A percentile compares a stretch with the other conserved stretches of the same genome.
Evolutionary conservation across 2,329 filamentous ascomycete species (phyloP).

Genomic region (Colletotrichum graminicola): DNA sequence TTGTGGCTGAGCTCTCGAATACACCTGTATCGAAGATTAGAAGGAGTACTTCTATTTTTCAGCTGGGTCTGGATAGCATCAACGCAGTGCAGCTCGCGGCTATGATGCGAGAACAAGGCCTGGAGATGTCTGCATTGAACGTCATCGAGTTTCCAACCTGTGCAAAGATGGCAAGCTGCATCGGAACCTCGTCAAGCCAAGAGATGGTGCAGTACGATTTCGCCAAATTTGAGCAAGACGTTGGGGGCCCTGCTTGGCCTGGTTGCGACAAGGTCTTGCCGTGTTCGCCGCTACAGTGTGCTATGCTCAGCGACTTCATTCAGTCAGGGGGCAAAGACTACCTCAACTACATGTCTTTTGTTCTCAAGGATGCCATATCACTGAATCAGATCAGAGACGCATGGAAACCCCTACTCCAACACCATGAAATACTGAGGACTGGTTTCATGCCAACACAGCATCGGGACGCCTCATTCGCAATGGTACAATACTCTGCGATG

Average conservation of each 20-base stretch:
- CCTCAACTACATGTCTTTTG: slow-evolving; percentile 77
- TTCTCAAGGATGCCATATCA: slow-evolving; percentile 57
- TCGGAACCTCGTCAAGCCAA: slow-evolving; percentile 19
- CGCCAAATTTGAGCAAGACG: slow-evolving; percentile 51
- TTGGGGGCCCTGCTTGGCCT: slow-evolving; percentile 45
- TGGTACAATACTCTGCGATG: slow-evolving; percentile 70
- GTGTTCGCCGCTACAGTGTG: slow-evolving; percentile 83
- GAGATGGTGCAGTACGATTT: slow-evolving; percentile 53
- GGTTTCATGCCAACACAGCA: slow-evolving; percentile 77
- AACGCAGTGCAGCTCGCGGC: slow-evolving; percentile 84
- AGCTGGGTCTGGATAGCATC: slow-evolving; percentile 92
- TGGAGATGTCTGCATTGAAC: slow-evolving; percentile 75
- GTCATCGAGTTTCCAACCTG: slow-evolving; percentile 74
- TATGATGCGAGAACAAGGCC: slow-evolving; percentile 70
- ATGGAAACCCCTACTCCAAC: slow-evolving; percentile 67
- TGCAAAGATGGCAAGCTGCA: slow-evolving; percentile 51
- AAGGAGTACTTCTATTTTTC: slow-evolving; percentile 80
- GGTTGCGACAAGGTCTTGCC: slow-evolving; percentile 73
- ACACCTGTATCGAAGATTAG: slow-evolving; percentile 56
- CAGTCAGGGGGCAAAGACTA: slow-evolving; percentile 77
- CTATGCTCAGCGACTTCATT: slow-evolving; percentile 82
- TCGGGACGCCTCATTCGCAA: slow-evolving; percentile 74
- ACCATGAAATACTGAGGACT: slow-evolving; percentile 80
- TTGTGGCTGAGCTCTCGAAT: slow-evolving; percentile 27
- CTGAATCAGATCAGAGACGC: slow-evolving; percentile 62